Conservation (phyloP, 345 rosid genomes). For the Boechera divaricarpa region DNA sequence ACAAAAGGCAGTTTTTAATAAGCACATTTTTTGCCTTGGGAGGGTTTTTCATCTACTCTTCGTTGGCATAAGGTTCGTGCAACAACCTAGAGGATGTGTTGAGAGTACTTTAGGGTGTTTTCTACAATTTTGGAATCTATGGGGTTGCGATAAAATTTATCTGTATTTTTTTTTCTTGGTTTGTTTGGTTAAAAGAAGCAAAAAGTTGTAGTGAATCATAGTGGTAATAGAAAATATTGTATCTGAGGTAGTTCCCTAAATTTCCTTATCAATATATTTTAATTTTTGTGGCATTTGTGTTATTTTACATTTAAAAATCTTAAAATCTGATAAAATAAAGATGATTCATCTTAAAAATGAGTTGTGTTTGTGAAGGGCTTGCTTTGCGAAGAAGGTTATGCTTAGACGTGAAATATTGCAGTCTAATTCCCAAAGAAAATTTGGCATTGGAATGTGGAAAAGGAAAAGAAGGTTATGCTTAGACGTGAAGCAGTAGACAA, state of each 20-base stretch:
- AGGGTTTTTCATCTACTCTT: conserved; percentile 28
- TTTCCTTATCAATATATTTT: too few relatives aligned
- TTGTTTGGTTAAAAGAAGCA: conserved; percentile 16
- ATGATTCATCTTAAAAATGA: neutral
- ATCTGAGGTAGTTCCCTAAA: neutral
- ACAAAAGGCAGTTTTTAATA: neutral
- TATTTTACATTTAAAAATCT: neutral
- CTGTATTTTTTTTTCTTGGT: conserved; percentile 15
- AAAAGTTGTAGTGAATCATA: conserved; percentile 13
- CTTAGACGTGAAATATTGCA: neutral
- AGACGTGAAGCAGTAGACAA: conserved; percentile 13
- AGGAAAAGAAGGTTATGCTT: neutral
- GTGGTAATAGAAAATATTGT: conserved; percentile 6
- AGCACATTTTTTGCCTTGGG: conserved; percentile 4
- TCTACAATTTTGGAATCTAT: conserved; percentile 28
- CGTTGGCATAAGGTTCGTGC: conserved; percentile 6
- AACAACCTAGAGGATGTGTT: conserved; percentile 20
- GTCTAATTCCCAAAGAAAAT: neutral
- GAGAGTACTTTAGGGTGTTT: conserved; percentile 35
- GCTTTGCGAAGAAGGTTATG: neutral
- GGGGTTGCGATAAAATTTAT: conserved; percentile 25
- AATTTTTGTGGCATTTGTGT: neutral
- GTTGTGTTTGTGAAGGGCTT: conserved; percentile 8
- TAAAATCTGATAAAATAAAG: neutral
- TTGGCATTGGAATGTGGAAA: neutral